phyloP scores from a whole-genome alignment of 139 green algal genomes.

The Choricystis sp. region DNA sequence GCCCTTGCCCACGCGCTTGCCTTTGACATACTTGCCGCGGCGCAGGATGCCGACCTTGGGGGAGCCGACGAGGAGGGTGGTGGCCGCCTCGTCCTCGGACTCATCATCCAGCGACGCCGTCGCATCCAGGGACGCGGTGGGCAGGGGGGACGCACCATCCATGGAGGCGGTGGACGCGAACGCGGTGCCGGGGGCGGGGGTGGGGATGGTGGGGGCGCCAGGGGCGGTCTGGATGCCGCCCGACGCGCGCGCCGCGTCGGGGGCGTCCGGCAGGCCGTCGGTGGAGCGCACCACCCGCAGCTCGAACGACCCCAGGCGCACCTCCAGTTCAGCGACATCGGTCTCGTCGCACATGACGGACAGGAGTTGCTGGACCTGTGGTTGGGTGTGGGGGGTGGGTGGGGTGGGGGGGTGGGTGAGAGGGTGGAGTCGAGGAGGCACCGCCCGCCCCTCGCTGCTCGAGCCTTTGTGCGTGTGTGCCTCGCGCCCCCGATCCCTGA shows the following conservation, averaged over 20 bases:
- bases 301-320: constrained; percentile 61
- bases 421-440: not conserved
- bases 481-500: not conserved
- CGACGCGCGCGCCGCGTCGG: constrained; percentile 3
- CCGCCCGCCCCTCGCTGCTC: too few relatives aligned
- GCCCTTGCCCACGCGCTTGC: constrained; percentile 75
- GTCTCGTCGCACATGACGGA: constrained; percentile 59
- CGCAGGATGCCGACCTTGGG: constrained; percentile 67
- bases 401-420: not conserved
- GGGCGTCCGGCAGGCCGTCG: constrained; percentile 1
- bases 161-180: not conserved
- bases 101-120: constrained; percentile 16
- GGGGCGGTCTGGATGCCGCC: constrained; percentile 6
- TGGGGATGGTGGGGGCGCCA: constrained; percentile 2
- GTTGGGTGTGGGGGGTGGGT: not conserved
- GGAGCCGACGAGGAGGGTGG: constrained; percentile 40
- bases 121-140: constrained; percentile 1
- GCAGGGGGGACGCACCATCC: not conserved
- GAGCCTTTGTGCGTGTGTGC: too few relatives aligned
- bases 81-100: constrained; percentile 32
- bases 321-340: constrained; percentile 64
- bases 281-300: constrained; percentile 50
- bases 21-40: constrained; percentile 58
- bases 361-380: constrained; percentile 56
- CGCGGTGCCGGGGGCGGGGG: constrained; percentile 2